Evolutionary conservation across 331 rosid species (phyloP).

Genomic region (Dryas integrifolia): DNA sequence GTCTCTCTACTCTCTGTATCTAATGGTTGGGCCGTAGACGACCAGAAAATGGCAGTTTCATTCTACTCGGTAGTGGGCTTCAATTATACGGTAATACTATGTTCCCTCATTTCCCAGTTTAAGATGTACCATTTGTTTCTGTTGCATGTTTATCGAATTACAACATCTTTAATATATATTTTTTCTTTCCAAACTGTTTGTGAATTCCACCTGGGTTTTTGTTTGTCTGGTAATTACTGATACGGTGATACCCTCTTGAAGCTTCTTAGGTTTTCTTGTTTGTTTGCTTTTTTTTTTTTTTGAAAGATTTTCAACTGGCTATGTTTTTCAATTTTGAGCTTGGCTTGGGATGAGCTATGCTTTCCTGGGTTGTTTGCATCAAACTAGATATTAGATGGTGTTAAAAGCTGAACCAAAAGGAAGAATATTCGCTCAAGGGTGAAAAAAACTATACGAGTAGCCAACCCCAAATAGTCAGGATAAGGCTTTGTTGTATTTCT

Average conservation of each 20-base stretch:
- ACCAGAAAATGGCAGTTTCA: slow-evolving; percentile 49
- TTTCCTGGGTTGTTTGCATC: slow-evolving; percentile 2
- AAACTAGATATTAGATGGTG: neutral
- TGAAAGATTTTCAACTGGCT: neutral
- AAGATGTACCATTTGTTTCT: neutral
- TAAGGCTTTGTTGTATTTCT: neutral
- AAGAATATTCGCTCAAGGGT: slow-evolving; percentile 1
- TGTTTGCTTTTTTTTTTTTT: neutral
- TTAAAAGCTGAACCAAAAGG: neutral
- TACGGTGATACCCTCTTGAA: neutral
- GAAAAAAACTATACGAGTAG: neutral
- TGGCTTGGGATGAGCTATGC: neutral
- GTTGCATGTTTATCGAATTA: neutral
- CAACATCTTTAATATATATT: neutral
- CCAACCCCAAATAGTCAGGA: neutral
- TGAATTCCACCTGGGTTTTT: neutral
- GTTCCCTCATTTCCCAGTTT: neutral
- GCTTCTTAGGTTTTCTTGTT: no score
- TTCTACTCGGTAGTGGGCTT: slow-evolving; percentile 45
- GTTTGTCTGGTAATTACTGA: neutral
- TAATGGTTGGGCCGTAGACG: slow-evolving; percentile 44
- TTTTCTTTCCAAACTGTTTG: neutral
- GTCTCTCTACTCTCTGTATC: slow-evolving; percentile 3
- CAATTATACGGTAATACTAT: slow-evolving; percentile 44
- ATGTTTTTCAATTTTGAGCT: neutral